These are phyloP conservation scores for Hypoxylon fuscum DNA, from an alignment of 495 filamentous ascomycete species.

Conservation along the genomic window DNA sequence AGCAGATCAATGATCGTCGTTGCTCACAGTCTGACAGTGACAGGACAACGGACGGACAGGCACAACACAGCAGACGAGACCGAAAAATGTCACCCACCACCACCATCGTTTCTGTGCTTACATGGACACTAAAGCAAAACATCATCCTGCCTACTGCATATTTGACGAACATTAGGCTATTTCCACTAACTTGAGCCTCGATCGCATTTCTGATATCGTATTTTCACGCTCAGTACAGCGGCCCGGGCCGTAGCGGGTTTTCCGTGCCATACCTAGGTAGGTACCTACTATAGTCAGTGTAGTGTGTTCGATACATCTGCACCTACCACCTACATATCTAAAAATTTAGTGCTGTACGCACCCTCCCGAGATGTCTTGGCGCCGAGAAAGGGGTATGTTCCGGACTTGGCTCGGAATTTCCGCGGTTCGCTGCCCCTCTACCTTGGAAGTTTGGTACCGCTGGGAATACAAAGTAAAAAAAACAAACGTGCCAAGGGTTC, in stretches of 20 bases:
- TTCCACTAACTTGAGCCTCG: constrained; percentile 4
- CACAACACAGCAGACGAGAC: neutral
- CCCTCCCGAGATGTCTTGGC: constrained; percentile 22
- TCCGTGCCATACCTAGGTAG: neutral
- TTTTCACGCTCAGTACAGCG: constrained; percentile 11
- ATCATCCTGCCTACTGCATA: constrained; percentile 18
- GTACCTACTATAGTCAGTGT: no score
- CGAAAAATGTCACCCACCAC: constrained; percentile 30
- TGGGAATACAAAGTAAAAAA: constrained; percentile 30
- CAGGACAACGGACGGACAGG: constrained; percentile 8
- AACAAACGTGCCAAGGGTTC: constrained; percentile 16
- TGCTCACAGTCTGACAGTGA: no score
- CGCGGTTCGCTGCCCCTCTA: constrained; percentile 31
- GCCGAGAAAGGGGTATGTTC: constrained; percentile 24
- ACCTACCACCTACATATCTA: neutral
- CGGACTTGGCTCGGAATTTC: constrained; percentile 29
- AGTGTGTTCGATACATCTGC: no score
- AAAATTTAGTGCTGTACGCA: no score
- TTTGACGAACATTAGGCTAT: constrained; percentile 27
- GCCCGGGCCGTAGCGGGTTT: constrained; percentile 27
- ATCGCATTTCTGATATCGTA: constrained; percentile 1
- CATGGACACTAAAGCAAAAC: constrained; percentile 32
- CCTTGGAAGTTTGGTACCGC: constrained; percentile 33
- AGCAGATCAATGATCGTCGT: no score
- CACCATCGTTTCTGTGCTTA: constrained; percentile 5